These are phyloP conservation scores for Pseudogymnoascus sp. DNA, from an alignment of 2,329 filamentous ascomycete genomes.

Conservation along the genomic window DNA sequence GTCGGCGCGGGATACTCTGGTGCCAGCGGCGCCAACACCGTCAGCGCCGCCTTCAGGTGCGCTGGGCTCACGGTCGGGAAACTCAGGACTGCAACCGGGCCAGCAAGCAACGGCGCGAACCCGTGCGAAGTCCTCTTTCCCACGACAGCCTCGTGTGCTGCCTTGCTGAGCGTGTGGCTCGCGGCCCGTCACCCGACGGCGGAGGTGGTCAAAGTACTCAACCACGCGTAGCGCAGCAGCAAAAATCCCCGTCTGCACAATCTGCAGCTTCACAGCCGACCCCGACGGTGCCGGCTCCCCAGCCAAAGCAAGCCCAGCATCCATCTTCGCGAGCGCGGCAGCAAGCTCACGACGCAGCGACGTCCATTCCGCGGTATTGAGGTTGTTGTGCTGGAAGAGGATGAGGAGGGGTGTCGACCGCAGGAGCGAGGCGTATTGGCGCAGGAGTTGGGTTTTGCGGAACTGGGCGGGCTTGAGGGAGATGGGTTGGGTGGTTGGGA, in stretches of 20 bases:
- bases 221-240: constrained; percentile 76
- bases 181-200: no score
- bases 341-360: constrained; percentile 58
- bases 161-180: constrained; percentile 52
- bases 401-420: constrained; percentile 65
- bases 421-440: constrained; percentile 66
- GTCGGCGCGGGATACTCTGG: constrained; percentile 72
- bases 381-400: constrained; percentile 69
- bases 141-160: constrained; percentile 29
- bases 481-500: constrained; percentile 68
- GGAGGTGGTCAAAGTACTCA: constrained; percentile 82
- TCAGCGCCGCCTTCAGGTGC: constrained; percentile 75
- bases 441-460: constrained; percentile 81
- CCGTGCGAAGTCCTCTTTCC: constrained; percentile 47
- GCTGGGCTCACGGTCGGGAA: constrained; percentile 78
- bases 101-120: constrained; percentile 70
- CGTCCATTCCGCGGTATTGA: constrained; percentile 61
- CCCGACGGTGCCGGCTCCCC: constrained; percentile 46
- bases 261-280: constrained; percentile 61
- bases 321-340: constrained; percentile 54
- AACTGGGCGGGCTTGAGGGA: constrained; percentile 80
- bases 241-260: constrained; percentile 85
- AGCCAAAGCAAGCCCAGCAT: constrained; percentile 42
- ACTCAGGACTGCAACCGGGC: constrained; percentile 72
- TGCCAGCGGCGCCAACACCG: constrained; percentile 65